Conservation (phyloP, 176 grass and related monocot species). For the Eleusine coracana region DNA sequence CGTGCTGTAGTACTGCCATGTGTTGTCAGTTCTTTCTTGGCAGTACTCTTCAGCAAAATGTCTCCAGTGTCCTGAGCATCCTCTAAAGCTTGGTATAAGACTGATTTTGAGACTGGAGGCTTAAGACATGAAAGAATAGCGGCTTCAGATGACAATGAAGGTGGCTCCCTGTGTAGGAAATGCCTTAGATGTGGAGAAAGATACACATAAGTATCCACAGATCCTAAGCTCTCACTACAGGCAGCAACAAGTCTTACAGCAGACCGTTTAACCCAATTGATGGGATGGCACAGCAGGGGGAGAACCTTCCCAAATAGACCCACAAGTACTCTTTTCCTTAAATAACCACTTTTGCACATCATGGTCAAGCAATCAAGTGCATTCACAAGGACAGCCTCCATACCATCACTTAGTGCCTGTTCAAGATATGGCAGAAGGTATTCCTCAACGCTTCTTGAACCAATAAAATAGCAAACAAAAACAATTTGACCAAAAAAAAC, state of each 20-base stretch:
- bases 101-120: slow-evolving; percentile 79
- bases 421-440: slow-evolving; percentile 98
- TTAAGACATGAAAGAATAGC: slow-evolving; percentile 79
- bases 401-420: slow-evolving; percentile 80
- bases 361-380: slow-evolving; percentile 89
- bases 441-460: slow-evolving; percentile 91
- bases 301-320: slow-evolving; percentile 78
- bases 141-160: slow-evolving; percentile 70
- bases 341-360: slow-evolving; percentile 77
- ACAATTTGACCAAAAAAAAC: slow-evolving; percentile 88
- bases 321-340: slow-evolving; percentile 86
- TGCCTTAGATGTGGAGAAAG: slow-evolving; percentile 76
- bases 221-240: slow-evolving; percentile 80
- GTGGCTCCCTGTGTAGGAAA: slow-evolving; percentile 82
- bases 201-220: slow-evolving; percentile 88
- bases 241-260: slow-evolving; percentile 81
- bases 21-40: slow-evolving; percentile 54
- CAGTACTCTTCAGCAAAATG: slow-evolving; percentile 51
- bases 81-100: slow-evolving; percentile 86
- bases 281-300: slow-evolving; percentile 83
- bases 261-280: slow-evolving; percentile 87
- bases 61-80: slow-evolving; percentile 72
- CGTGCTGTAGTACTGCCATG: slow-evolving; percentile 42
- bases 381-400: slow-evolving; percentile 87
- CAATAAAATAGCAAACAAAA: slow-evolving; percentile 97